A percentile compares a stretch with the other conserved stretches of the same genome.
phyloP scores from a whole-genome alignment of 768 basidiomycete genomes.

The Arthromyces matolae region DNA sequence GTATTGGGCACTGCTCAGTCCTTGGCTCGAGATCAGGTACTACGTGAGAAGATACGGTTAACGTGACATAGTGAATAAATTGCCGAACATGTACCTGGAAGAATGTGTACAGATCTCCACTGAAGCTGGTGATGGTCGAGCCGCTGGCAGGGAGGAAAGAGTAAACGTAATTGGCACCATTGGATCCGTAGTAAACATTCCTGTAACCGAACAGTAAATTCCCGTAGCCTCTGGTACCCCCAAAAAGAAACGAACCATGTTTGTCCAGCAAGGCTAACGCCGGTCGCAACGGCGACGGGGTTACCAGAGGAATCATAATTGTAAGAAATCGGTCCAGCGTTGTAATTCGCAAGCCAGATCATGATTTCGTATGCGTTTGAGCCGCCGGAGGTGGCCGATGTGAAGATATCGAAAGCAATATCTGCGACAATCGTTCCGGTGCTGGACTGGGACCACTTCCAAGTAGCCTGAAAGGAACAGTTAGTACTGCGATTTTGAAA shows the following conservation, averaged over 20 bases:
- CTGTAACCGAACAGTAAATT: no score
- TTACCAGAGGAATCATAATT: constrained; percentile 43
- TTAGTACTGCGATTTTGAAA: no score
- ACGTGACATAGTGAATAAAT: no score
- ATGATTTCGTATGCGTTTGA: constrained; percentile 49
- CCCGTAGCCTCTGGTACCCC: no score
- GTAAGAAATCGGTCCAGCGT: constrained; percentile 54
- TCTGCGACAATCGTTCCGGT: constrained; percentile 44
- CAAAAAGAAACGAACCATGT: no score
- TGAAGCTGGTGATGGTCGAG: constrained; percentile 42
- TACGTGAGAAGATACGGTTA: no score
- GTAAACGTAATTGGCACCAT: constrained; percentile 48
- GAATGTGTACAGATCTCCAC: constrained; percentile 50
- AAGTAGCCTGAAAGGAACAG: constrained; percentile 36
- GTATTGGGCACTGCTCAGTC: constrained; percentile 48
- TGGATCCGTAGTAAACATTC: constrained; percentile 52
- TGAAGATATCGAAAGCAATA: constrained; percentile 64
- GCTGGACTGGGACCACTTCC: constrained; percentile 50
- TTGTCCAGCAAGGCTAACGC: constrained; percentile 42
- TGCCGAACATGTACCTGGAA: no score
- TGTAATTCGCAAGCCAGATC: constrained; percentile 61
- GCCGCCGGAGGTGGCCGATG: constrained; percentile 46
- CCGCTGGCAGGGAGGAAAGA: constrained; percentile 40
- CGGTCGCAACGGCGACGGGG: constrained; percentile 42
- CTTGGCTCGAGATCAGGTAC: constrained; percentile 47